Percentiles rank a stretch among this genome's conserved stretches.
Evolutionary conservation across 2,329 filamentous ascomycete genomes (phyloP).

Genomic region (Ascochyta rabiei): DNA sequence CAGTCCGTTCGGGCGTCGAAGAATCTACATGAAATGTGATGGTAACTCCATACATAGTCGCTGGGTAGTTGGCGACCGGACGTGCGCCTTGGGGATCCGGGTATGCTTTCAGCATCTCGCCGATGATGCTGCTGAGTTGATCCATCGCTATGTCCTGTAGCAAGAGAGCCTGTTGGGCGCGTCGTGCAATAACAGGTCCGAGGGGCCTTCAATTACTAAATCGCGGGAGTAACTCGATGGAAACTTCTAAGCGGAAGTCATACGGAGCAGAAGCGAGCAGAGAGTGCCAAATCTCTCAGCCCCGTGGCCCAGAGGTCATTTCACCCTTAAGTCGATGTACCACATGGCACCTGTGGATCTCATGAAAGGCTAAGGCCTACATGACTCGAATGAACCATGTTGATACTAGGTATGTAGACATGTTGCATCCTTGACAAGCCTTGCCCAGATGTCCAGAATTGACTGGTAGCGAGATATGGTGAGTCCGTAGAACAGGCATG

Average conservation of each 20-base stretch:
- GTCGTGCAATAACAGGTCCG: slow-evolving; percentile 1
- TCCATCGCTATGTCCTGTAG: slow-evolving; percentile 11
- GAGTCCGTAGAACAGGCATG: background rate
- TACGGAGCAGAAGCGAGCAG: slow-evolving; percentile 3
- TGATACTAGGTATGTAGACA: too few relatives aligned
- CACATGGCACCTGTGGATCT: slow-evolving; percentile 15
- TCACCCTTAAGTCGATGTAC: slow-evolving; percentile 5
- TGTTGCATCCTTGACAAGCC: background rate
- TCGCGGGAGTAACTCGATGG: background rate
- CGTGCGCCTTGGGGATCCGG: slow-evolving; percentile 32
- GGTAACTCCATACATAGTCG: slow-evolving; percentile 33
- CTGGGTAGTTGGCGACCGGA: slow-evolving; percentile 29
- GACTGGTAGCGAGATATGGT: slow-evolving; percentile 2
- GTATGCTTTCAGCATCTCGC: slow-evolving; percentile 24
- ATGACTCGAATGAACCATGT: slow-evolving; percentile 7
- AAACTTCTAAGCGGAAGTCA: background rate
- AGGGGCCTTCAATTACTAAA: background rate
- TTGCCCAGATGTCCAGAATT: background rate
- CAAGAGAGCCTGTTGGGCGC: background rate
- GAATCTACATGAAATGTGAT: slow-evolving; percentile 36
- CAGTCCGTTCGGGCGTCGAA: background rate
- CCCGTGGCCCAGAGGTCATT: slow-evolving; percentile 8
- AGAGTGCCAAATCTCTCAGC: slow-evolving; percentile 4
- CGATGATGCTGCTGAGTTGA: slow-evolving; percentile 21
- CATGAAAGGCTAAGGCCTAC: background rate